Conservation (phyloP, 1,139 yeast species). For the Candida pseudoviswanathii region DNA sequence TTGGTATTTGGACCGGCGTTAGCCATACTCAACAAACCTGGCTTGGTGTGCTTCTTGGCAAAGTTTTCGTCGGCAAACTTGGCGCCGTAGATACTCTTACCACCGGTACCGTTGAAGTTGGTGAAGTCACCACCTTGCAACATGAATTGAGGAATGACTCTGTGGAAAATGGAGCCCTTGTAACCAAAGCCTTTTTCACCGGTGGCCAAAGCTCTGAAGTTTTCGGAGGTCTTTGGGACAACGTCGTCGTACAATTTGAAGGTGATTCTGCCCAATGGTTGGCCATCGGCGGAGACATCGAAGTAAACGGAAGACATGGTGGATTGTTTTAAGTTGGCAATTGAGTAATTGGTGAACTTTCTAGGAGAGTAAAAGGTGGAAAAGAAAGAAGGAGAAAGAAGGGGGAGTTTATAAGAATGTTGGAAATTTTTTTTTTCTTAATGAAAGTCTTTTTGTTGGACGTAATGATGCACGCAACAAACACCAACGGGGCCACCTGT, state of each 20-base stretch:
- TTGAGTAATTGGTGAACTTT: slow-evolving; percentile 1
- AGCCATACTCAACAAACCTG: slow-evolving; percentile 46
- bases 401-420: neutral
- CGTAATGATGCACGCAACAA: neutral
- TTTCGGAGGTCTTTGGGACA: slow-evolving; percentile 94
- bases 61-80: slow-evolving; percentile 44
- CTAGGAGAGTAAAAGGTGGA: neutral
- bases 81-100: slow-evolving; percentile 37
- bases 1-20: slow-evolving; percentile 48
- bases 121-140: slow-evolving; percentile 48
- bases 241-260: slow-evolving; percentile 80
- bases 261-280: slow-evolving; percentile 35
- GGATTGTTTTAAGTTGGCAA: neutral
- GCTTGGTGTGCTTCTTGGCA: slow-evolving; percentile 33
- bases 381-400: slow-evolving; percentile 27
- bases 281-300: slow-evolving; percentile 72
- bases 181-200: slow-evolving; percentile 92
- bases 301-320: slow-evolving; percentile 68
- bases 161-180: slow-evolving; percentile 37
- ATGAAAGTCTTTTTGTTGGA: neutral
- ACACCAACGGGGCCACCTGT: neutral
- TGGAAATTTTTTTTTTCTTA: neutral
- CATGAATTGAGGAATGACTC: slow-evolving; percentile 47
- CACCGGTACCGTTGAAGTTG: slow-evolving; percentile 45
- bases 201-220: slow-evolving; percentile 92